These are phyloP conservation scores for Claviceps paspali DNA, from an alignment of 2,329 filamentous ascomycete species.

Conservation along the genomic window DNA sequence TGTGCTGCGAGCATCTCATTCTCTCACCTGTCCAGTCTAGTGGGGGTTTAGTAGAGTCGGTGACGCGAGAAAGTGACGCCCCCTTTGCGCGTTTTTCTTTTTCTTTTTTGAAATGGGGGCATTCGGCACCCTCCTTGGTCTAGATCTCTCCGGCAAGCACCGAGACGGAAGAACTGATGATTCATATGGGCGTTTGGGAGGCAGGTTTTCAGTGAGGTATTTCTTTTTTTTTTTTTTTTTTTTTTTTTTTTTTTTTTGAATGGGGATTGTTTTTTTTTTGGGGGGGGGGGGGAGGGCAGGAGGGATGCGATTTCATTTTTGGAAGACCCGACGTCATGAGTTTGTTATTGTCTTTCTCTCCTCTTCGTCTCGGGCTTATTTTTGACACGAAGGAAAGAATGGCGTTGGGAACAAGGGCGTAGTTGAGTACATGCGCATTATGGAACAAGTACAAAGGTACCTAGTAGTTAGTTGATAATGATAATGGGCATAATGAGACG, in stretches of 20 bases:
- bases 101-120: no score
- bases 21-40: neutral
- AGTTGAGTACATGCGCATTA: conserved; percentile 2
- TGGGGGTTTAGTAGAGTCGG: no score
- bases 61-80: no score
- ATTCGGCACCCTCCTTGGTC: neutral
- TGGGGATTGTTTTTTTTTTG: no score
- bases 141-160: neutral
- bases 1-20: neutral
- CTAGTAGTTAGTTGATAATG: conserved; percentile 11
- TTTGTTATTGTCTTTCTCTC: neutral
- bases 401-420: conserved; percentile 6
- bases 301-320: no score
- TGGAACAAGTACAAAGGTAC: conserved; percentile 6
- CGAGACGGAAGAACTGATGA: neutral
- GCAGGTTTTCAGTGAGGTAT: neutral
- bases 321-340: neutral
- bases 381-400: neutral
- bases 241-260: no score
- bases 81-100: no score
- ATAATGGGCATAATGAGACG: conserved; percentile 5
- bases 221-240: neutral
- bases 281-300: no score
- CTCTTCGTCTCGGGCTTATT: neutral
- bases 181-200: conserved; percentile 5